These are phyloP conservation scores for Botrytis sinoallii DNA, from an alignment of 2,329 filamentous ascomycete genomes.

Conservation along the genomic window DNA sequence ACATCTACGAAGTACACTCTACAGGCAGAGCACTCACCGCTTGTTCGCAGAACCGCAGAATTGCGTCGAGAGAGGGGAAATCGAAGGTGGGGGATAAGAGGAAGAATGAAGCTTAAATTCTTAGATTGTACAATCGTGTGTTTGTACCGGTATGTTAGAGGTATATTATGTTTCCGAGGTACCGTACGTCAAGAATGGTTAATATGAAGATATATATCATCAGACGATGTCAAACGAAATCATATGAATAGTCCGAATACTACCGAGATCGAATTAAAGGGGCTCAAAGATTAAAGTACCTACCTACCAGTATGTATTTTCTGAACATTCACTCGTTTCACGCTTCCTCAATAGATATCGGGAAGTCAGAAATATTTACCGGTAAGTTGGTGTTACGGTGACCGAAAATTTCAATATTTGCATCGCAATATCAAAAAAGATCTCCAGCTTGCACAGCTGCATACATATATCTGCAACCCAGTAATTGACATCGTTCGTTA, in stretches of 20 bases:
- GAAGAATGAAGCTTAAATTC: neutral
- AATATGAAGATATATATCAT: neutral
- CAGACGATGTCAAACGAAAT: neutral
- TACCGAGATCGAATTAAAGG: conserved; percentile 16
- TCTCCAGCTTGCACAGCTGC: neutral
- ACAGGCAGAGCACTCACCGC: conserved; percentile 4
- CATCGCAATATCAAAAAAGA: conserved; percentile 3
- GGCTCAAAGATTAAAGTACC: neutral
- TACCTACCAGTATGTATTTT: neutral
- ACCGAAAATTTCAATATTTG: conserved; percentile 13
- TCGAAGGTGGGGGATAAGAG: conserved; percentile 13
- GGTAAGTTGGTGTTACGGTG: conserved; percentile 15
- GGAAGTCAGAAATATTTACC: neutral
- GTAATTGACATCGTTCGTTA: conserved; percentile 16
- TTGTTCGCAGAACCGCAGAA: conserved; percentile 17
- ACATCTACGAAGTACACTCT: neutral
- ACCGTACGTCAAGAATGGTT: neutral
- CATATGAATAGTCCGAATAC: neutral
- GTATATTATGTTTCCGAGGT: neutral
- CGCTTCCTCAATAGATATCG: neutral
- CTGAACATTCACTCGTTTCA: neutral
- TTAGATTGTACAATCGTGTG: neutral
- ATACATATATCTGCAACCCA: conserved; percentile 13
- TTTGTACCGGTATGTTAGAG: neutral
- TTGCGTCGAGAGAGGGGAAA: neutral